Conservation (phyloP, 768 basidiomycete species). For the Pholiota conissans region DNA sequence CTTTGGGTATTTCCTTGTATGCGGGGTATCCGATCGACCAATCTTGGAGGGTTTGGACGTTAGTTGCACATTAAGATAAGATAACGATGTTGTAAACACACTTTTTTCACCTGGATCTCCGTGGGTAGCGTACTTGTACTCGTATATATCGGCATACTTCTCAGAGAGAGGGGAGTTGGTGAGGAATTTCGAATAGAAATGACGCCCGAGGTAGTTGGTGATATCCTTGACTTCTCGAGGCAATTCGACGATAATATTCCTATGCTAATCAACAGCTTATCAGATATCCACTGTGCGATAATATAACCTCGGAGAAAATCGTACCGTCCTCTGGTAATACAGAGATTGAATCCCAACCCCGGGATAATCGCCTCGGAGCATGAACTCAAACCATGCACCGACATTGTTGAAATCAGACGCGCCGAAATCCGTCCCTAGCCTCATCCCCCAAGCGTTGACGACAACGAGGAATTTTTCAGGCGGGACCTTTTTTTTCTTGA, state of each 20-base stretch:
- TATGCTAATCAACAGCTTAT: conserved; percentile 21
- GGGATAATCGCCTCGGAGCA: conserved; percentile 30
- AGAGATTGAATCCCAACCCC: conserved; percentile 20
- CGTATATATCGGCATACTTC: conserved; percentile 26
- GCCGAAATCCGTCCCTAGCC: conserved; percentile 2
- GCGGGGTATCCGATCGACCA: conserved; percentile 9
- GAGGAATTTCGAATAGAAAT: conserved; percentile 22
- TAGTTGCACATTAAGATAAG: no score
- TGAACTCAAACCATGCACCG: conserved; percentile 33
- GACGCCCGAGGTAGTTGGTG: conserved; percentile 24
- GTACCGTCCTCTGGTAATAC: conserved; percentile 32
- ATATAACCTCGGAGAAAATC: no score
- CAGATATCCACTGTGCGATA: not conserved
- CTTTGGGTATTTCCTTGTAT: not conserved
- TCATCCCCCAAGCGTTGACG: conserved; percentile 29
- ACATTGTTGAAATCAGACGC: conserved; percentile 27
- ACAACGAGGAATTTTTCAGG: conserved; percentile 25
- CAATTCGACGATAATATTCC: conserved; percentile 33
- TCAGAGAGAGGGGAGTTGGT: conserved; percentile 3
- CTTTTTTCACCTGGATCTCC: conserved; percentile 25
- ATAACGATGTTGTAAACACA: conserved; percentile 2
- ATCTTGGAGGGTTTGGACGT: not conserved
- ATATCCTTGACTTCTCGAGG: conserved; percentile 23
- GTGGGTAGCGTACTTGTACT: conserved; percentile 26
- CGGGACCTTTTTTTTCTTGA: conserved; percentile 16